These are phyloP conservation scores for Berkeleyomyces basicola DNA, from an alignment of 2,329 filamentous ascomycete genomes.

Conservation along the genomic window DNA sequence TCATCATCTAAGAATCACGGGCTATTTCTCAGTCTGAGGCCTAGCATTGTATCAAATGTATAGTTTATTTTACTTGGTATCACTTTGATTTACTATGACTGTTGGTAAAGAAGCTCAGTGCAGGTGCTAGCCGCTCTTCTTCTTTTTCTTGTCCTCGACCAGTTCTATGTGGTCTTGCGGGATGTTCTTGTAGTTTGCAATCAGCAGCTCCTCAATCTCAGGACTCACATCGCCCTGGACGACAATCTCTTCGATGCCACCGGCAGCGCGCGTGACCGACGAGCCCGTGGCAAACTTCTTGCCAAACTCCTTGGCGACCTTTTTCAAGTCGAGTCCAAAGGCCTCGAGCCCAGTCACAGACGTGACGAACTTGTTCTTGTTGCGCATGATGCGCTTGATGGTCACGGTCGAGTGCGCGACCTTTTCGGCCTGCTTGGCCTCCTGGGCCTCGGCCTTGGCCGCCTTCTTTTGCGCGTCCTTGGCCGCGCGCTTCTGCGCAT, in stretches of 20 bases:
- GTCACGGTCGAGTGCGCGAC: constrained; percentile 68
- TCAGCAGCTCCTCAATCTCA: constrained; percentile 79
- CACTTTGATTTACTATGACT: neutral
- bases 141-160: constrained; percentile 93
- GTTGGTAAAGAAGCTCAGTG: constrained; percentile 14
- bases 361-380: constrained; percentile 95
- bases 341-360: constrained; percentile 79
- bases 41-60: neutral
- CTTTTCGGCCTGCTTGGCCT: constrained; percentile 67
- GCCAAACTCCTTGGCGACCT: constrained; percentile 82
- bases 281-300: constrained; percentile 97
- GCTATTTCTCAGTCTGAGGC: neutral
- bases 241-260: constrained; percentile 86
- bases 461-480: constrained; percentile 97
- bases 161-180: constrained; percentile 91
- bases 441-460: constrained; percentile 76
- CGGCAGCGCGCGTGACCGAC: constrained; percentile 75
- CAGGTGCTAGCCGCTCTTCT: constrained; percentile 20
- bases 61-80: neutral
- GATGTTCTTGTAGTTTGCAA: constrained; percentile 77
- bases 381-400: constrained; percentile 95
- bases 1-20: neutral
- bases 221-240: constrained; percentile 94
- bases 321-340: constrained; percentile 86
- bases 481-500: constrained; percentile 83